Conservation (phyloP, 23 red algal genomes). For the Gracilaria vermiculophylla region DNA sequence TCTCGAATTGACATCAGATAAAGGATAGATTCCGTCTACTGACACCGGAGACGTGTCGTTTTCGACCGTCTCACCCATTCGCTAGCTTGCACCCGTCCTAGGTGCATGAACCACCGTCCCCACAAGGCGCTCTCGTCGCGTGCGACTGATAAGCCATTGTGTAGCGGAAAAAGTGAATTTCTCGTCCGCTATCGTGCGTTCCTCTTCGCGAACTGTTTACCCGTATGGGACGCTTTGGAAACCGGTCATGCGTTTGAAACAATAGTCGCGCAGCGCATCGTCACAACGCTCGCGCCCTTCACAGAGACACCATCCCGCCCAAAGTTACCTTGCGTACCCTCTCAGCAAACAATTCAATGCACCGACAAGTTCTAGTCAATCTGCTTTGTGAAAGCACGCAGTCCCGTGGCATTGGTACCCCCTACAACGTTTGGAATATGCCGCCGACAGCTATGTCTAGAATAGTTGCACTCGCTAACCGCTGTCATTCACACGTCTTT, state of each 20-base stretch:
- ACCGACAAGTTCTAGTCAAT: background rate
- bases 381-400: too few relatives aligned
- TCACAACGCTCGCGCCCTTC: too few relatives aligned
- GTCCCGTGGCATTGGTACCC: background rate
- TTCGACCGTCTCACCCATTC: background rate
- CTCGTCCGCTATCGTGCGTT: background rate
- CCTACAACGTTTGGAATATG: background rate
- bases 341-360: background rate
- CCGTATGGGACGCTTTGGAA: constrained; percentile 8
- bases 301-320: background rate
- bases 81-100: background rate
- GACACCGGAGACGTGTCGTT: constrained; percentile 1
- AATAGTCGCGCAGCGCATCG: background rate
- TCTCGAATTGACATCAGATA: background rate
- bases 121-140: background rate
- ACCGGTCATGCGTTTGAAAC: background rate
- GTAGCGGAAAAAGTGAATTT: background rate
- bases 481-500: background rate
- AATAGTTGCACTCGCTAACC: background rate
- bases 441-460: background rate
- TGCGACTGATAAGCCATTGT: background rate
- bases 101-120: background rate
- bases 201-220: background rate
- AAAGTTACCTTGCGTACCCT: background rate
- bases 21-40: background rate